Conservation (phyloP, 345 rosid species). For the Ceriops zippeliana region DNA sequence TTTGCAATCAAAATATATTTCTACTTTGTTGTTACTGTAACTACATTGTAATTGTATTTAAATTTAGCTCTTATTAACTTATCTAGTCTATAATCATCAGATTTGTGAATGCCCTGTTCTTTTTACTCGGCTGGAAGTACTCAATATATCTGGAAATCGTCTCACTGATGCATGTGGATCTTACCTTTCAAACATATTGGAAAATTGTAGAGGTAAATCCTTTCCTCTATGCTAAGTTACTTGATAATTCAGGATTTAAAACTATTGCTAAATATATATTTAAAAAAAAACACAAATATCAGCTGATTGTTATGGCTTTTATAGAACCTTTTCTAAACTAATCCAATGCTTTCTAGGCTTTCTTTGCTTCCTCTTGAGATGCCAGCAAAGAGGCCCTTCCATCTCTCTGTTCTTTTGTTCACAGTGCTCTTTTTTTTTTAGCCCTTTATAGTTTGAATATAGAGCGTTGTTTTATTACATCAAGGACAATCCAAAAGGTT, state of each 20-base stretch:
- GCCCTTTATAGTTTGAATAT: constrained; percentile 79
- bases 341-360: not conserved
- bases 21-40: too few species aligned
- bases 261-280: not conserved
- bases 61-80: constrained; percentile 16
- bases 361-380: not conserved
- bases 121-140: constrained; percentile 78
- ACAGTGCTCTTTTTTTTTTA: constrained; percentile 27
- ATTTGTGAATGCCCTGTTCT: constrained; percentile 90
- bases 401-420: not conserved
- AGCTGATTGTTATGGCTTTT: not conserved
- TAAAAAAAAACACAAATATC: too few species aligned
- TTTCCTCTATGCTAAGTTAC: constrained; percentile 5
- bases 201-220: constrained; percentile 65
- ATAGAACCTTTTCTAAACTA: constrained; percentile 5
- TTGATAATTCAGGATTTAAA: constrained; percentile 1
- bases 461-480: constrained; percentile 76
- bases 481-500: constrained; percentile 76
- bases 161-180: constrained; percentile 98
- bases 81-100: constrained; percentile 36
- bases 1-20: not conserved
- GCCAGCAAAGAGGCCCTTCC: not conserved
- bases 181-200: constrained; percentile 77
- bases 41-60: not conserved
- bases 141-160: constrained; percentile 86